A percentile compares a stretch with the other conserved stretches of the same genome.
phyloP scores from a whole-genome alignment of 2,329 filamentous ascomycete genomes.

The Westerdykella sp. region DNA sequence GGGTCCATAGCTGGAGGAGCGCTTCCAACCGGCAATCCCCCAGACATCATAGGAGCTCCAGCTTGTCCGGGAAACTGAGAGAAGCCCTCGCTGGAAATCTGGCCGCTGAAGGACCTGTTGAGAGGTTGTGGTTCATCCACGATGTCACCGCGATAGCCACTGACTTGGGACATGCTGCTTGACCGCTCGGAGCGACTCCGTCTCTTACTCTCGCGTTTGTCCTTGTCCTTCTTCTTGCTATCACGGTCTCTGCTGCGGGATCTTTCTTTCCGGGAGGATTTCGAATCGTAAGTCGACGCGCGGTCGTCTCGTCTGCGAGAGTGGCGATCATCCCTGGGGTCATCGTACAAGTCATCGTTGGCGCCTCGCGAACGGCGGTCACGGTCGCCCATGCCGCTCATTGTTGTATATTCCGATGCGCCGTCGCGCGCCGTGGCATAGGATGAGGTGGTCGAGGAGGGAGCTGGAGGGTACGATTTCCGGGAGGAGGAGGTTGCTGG shows the following conservation, averaged over 20 bases:
- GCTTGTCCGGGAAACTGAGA: slow-evolving; percentile 32
- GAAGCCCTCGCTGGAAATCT: slow-evolving; percentile 27
- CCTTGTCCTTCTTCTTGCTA: slow-evolving; percentile 24
- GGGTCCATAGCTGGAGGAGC: slow-evolving; percentile 37
- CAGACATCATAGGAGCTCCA: slow-evolving; percentile 32
- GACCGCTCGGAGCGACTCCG: slow-evolving; percentile 27
- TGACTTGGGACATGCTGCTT: slow-evolving; percentile 21
- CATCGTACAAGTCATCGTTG: slow-evolving; percentile 30
- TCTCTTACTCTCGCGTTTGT: slow-evolving; percentile 21
- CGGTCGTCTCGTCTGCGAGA: slow-evolving; percentile 23
- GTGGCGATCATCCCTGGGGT: slow-evolving; percentile 20
- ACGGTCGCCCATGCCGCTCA: slow-evolving; percentile 20
- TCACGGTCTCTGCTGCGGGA: slow-evolving; percentile 29
- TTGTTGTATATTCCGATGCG: slow-evolving; percentile 9
- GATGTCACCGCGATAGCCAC: slow-evolving; percentile 27
- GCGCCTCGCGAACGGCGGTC: slow-evolving; percentile 22
- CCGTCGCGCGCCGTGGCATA: slow-evolving; percentile 34
- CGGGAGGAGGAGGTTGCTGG: slow-evolving; percentile 8
- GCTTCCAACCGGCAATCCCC: slow-evolving; percentile 23
- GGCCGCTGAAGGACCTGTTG: slow-evolving; percentile 23
- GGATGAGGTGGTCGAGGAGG: slow-evolving; percentile 31
- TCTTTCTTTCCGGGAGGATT: slow-evolving; percentile 22
- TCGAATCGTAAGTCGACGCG: slow-evolving; percentile 26
- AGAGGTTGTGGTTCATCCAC: slow-evolving; percentile 23
- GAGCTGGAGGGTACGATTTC: slow-evolving; percentile 19